Base-by-base conservation (phyloP, 106 monocot genomes). In the Acanthochlamys bracteata region DNA sequence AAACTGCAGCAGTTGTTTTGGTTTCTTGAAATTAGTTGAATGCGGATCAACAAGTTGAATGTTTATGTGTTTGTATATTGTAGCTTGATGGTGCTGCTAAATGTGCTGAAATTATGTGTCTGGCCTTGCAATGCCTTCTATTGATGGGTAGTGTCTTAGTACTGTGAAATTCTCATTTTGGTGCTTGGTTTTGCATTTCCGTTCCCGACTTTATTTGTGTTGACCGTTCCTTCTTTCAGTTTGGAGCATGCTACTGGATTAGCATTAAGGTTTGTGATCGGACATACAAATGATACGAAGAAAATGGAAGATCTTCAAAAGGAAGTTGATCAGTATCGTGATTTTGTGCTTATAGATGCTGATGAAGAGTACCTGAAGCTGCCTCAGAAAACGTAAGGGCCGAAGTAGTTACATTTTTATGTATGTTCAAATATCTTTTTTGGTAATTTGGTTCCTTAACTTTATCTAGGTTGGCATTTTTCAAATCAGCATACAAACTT, bases 181-280 rank as follows among this genome's bases (percentile, higher is more conserved):
- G 19, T 56, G 17, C 21, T 20, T 11, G 6, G 6, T 10, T 17
- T 43, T n/a, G 45, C 20, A 33, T 25, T 40, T 20, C 42, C 9
- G 0, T 69, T 0, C 0, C 19, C 40, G 53, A 60, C 23, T 24
- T 25, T 4, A 62, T 21, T 9, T 42, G 41, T 55, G 15, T 39
- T 33, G 11, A 10, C 10, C 39, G 42, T 33, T 70, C 39, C 12
- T 25, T 46, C 55, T 15, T 74, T 59, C 73, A 92, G 91, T 22
- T 81, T 98, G 73, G 96, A 98, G 72, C 78, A 92, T 61, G 67
- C 82, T 19, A 98, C 96, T 68, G 85, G 96, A 20, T 59, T 98
- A 70, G 81, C 83, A 54, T 81, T 98, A 65, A 78, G 91, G 71
- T 98, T 98, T 68, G 91, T 98, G 69, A 98, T 98, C 57, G 96